Base-by-base conservation (phyloP, 2,329 filamentous ascomycete species). In the Neodidymelliopsis sp. region DNA sequence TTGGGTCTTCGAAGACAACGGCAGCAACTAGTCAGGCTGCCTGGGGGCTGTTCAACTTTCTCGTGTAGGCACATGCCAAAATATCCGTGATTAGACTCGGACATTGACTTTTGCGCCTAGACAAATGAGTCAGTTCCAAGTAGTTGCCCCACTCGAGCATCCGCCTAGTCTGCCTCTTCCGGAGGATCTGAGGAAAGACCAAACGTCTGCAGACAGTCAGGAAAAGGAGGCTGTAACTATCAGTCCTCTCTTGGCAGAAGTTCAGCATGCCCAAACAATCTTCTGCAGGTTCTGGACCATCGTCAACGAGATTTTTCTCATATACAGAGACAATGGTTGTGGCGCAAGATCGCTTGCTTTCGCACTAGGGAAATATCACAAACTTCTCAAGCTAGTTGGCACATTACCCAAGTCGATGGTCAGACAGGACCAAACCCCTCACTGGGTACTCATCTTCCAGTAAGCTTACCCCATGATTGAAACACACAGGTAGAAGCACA, bases 21-120 rank as follows among this genome's bases (percentile, higher is more conserved):
- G 43, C 27, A 41, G 53, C 53, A 20, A 45, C 40, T 11, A 46
- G 53, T 11, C 48, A 47, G 28, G 31, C 49, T 19, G 49, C 44
- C 28, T 56, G 53, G 53, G 53, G 53, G 5, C 28, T 48, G 7
- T 56, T 56, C 41, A 56, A 53, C 24, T 35, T 56, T n/a, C 33
- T 47, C 22, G 36, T 56, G 53, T 56, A 56, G 28, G 48, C 31
- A 27, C 13, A 33, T n/a, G 10, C 15, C 16, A 23, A 10, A 29
- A 15, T 5, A 22, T 12, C 22, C 16, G n/a, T 12, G 24, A 30
- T 35, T n/a, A 16, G 2, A 23, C 15, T 27, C 9, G 18, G 34
- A 24, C 19, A 16, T 52, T 54, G 47, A 54, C 43, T 37, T 29
- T 31, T 38, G 24, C 33, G n/a, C 27, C 30, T 43, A 54, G 52